Conservation (phyloP, 306 rosid genomes). For the Macrotyloma uniflorum region DNA sequence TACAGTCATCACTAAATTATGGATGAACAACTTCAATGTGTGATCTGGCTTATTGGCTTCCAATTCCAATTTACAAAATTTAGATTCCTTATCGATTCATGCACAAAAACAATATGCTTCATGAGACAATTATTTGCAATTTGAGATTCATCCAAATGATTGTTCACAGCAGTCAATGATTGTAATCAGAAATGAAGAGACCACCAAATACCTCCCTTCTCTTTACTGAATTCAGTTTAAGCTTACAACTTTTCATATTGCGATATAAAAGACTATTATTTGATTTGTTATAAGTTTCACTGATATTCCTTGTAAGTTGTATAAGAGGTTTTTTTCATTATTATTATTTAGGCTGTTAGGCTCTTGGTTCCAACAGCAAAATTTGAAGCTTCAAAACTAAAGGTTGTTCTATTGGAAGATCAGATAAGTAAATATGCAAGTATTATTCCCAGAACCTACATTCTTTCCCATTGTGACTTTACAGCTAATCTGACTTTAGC, state of each 20-base stretch:
- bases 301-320: neutral
- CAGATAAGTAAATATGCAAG: slow-evolving; percentile 57
- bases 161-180: neutral
- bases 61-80: slow-evolving; percentile 8
- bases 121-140: neutral
- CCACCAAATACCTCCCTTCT: slow-evolving; percentile 17
- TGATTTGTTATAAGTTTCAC: slow-evolving; percentile 8
- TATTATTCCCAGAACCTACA: slow-evolving; percentile 89
- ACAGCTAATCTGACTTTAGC: slow-evolving; percentile 93
- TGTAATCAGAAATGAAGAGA: slow-evolving; percentile 8
- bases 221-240: neutral
- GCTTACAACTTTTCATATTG: slow-evolving; percentile 10
- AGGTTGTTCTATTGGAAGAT: slow-evolving; percentile 71
- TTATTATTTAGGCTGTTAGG: slow-evolving; percentile 63
- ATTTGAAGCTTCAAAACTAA: slow-evolving; percentile 86
- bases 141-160: neutral
- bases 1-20: neutral
- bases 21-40: slow-evolving; percentile 15
- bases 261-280: neutral
- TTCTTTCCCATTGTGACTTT: slow-evolving; percentile 92
- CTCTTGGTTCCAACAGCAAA: slow-evolving; percentile 84
- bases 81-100: slow-evolving; percentile 15
- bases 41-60: slow-evolving; percentile 21
- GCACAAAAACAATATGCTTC: neutral
- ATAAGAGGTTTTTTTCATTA: neutral